Percentiles rank a stretch among this genome's conserved stretches.
phyloP scores from a whole-genome alignment of 176 grass and related monocot species.

The Zea luxurians region DNA sequence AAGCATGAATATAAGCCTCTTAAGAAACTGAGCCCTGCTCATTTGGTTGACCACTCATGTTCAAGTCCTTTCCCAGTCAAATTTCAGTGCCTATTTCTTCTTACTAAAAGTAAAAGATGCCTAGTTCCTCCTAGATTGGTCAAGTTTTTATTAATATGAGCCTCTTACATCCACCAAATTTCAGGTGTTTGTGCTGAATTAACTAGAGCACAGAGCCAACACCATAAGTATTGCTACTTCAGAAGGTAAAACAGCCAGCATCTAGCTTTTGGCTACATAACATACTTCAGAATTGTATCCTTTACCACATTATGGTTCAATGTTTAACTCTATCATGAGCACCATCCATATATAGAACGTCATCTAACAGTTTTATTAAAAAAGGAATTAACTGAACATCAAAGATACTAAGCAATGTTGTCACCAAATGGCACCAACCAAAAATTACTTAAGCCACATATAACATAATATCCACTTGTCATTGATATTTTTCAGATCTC shows the following conservation, averaged over 20 bases:
- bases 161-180: background rate
- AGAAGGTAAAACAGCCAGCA: background rate
- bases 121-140: background rate
- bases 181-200: background rate
- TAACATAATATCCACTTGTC: background rate
- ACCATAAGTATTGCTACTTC: background rate
- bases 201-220: background rate
- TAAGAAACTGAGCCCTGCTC: background rate
- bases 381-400: background rate
- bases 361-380: background rate
- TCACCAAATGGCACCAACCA: background rate
- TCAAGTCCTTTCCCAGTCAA: background rate
- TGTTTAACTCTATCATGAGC: background rate
- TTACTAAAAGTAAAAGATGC: slow-evolving; percentile 12
- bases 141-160: background rate
- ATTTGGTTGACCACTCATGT: background rate
- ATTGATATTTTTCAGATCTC: background rate
- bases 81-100: slow-evolving; percentile 7
- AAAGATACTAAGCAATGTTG: background rate
- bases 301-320: slow-evolving; percentile 2
- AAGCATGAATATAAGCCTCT: background rate
- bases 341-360: background rate
- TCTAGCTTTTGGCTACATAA: background rate
- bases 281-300: background rate
- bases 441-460: slow-evolving; percentile 4